Evolutionary conservation across 2,329 filamentous ascomycete species (phyloP), one percentile per base, ranked within the genome.

Genomic region (Akanthomyces muscarius): DNA sequence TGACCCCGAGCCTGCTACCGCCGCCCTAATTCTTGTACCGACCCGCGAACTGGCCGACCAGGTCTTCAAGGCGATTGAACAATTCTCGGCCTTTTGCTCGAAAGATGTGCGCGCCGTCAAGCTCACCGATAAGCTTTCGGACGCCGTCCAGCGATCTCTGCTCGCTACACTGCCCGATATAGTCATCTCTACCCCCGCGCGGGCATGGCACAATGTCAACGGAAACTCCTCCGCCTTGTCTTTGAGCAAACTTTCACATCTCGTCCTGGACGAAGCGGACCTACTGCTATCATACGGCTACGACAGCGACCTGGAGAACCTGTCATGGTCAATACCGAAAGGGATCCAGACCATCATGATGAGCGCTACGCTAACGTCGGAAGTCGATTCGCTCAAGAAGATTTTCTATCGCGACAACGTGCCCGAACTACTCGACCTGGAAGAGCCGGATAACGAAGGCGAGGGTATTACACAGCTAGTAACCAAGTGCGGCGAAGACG

Each of bases 211-310:
- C 64, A 92, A 94, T 71, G 82, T 96, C 70, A 90, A 90, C 71
- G 87, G 81, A 57, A 86, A 87, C 13, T 75, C 74, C 2, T 72
- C 72, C 4, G 84, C 88, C 0, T 79, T 98, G 56, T 86, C 87
- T 1, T 78, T 96, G 38, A 84, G 88, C 18, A 83, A 85, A 54
- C 81, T 99, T 25, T 84, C 86, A 38, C 87, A 92, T 67, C 78
- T 98, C 18, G 90, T 98, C 0, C 87, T 99, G 60, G 95, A 99
- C 73, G 95, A 99, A 78, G 93, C 94, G 3, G 95, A 99, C 72
- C 77, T 99, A 66, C 89, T 99, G 7, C 80, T 98, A 63, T 96
- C 91, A 4, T 99, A 98, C 72, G 95, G 93, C 55, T 97, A 97
- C 73, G 89, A 94, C 63, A 90, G 96, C 64, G 95, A 98, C 69